Evolutionary conservation across 805 yeast genomes (phyloP), one percentile per base, ranked within the genome.

Genomic region (Metschnikowia orientalis): DNA sequence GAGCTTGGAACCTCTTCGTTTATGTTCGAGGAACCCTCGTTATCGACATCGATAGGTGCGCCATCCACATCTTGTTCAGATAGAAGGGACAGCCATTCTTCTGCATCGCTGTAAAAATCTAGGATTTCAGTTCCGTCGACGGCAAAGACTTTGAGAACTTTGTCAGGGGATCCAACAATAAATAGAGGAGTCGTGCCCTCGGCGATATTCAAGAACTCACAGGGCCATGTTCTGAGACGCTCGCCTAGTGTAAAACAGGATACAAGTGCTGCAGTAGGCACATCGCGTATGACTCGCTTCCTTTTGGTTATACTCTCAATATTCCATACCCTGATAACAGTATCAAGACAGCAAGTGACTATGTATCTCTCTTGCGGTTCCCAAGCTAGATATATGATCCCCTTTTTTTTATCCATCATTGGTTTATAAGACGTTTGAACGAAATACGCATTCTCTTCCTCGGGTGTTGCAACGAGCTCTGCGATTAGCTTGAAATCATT

Each of bases 151-250:
- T 62, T 62, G 23, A 67, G 49, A 4, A 58, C 79, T 41, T 79
- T 77, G 51, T 84, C 95, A 0, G 89, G 88, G 0, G 89, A 78
- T 0, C 94, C 90, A 13, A 84, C 66, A 4, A 83, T 68, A 45
- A 87, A 79, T 32, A 70, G 63, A 1, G 69, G 69, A 9, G 52
- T 47, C 4, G 42, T 26, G 12, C 32, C 33, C 10, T 35, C 33
- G 11, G 41, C 38, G 32, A 44, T 38, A 4, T 81, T 84, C 30
- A 81, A 59, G 76, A 90, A 88, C 41, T 79, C 89, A 44, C 88
- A 77, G 18, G 68, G 56, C 61, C 66, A 63, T 1, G 65, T 55
- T 32, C 65, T 56, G 26, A 66, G 54, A 31, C 56, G 56, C 30
- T 59, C 62, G 2, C 71, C 70, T 15, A 66, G 44, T 4, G 63